Evolutionary conservation across 495 filamentous ascomycete species (phyloP).

Genomic region (Hypoxylon crocopeplum): DNA sequence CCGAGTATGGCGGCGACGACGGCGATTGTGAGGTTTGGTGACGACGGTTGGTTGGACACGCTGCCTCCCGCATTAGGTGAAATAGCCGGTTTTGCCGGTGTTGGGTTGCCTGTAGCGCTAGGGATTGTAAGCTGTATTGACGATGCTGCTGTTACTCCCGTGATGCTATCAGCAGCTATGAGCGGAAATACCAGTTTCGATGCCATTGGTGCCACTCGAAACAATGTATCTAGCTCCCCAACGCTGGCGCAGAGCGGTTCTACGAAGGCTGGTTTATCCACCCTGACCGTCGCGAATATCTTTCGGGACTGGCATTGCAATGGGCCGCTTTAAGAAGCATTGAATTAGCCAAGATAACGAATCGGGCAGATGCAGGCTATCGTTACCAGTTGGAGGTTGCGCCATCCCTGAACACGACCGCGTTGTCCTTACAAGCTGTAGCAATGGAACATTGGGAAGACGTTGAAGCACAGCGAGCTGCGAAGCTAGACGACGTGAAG

Average conservation of each 20-base stretch:
- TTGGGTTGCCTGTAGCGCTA: background rate
- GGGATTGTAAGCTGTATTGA: background rate
- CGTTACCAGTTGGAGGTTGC: conserved; percentile 22
- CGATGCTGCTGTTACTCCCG: background rate
- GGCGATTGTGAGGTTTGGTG: background rate
- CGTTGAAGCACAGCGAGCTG: conserved; percentile 21
- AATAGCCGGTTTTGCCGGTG: background rate
- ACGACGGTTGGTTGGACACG: background rate
- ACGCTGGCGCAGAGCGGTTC: conserved; percentile 11
- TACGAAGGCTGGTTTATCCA: conserved; percentile 1
- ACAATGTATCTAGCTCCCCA: conserved; percentile 12
- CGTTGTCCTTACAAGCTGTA: conserved; percentile 25
- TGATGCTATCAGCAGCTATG: background rate
- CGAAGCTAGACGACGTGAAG: conserved; percentile 12
- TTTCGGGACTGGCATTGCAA: conserved; percentile 14
- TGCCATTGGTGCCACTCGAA: conserved; percentile 20
- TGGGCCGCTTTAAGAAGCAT: conserved; percentile 11
- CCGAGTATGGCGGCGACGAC: conserved; percentile 18
- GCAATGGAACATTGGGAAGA: conserved; percentile 13
- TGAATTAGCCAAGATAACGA: background rate
- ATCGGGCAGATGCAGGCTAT: too few species aligned
- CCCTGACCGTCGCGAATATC: conserved; percentile 10
- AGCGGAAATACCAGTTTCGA: conserved; percentile 16
- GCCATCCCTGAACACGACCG: conserved; percentile 10
- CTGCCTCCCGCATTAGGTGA: background rate